Base-by-base conservation (phyloP, 305 asterid species). In the Fraxinus velutina region DNA sequence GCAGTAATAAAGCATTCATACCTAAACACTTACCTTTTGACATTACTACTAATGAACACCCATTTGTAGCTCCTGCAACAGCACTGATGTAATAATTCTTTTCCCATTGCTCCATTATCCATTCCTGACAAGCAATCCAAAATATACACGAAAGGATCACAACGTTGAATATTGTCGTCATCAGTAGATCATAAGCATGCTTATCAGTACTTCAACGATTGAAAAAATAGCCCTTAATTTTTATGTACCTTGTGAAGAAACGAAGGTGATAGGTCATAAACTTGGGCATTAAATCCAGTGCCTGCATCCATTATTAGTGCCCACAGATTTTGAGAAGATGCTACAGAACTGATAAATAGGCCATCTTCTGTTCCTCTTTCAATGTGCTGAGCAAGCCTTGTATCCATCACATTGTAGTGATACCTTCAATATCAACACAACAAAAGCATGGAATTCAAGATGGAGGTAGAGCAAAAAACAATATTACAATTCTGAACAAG, bases 261-360 rank as follows among this genome's bases (percentile, higher is more conserved):
- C 66, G 36, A 75, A 19, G 96, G 92, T n/a, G 98, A 93, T 27
- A 89, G 83, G 79, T 88, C 85, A 86, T 89, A 92, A 66, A 92
- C 90, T 87, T 95, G 99, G n/a, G 90, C 77, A 9, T 79, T 74
- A 84, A 90, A 95, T 76, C 96, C 97, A 24, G 98, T 93, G 76
- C 96, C 97, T 0, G 97, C 98, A 90, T 95, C 99, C 99, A 95
- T 90, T 84, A 95, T 89, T 32, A 95, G 86, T 13, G 99, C 98
- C 98, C 98, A 95, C 21, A 93, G 88, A 83, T 91, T 95, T 75
- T 86, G 90, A 85, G 89, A 83, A 74, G 93, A 93, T 52, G 97
- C 89, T 27, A 93, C 92, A 77, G 93, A 84, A 73, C 98, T 93
- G 78, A 95, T 90, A 79, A 47, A 86, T 62, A 95, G 83, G 78